Evolutionary conservation across 192 early-diverging fungal genomes (phyloP), one percentile per base, ranked within the genome.

Genomic region (Backusella mclennaniae): DNA sequence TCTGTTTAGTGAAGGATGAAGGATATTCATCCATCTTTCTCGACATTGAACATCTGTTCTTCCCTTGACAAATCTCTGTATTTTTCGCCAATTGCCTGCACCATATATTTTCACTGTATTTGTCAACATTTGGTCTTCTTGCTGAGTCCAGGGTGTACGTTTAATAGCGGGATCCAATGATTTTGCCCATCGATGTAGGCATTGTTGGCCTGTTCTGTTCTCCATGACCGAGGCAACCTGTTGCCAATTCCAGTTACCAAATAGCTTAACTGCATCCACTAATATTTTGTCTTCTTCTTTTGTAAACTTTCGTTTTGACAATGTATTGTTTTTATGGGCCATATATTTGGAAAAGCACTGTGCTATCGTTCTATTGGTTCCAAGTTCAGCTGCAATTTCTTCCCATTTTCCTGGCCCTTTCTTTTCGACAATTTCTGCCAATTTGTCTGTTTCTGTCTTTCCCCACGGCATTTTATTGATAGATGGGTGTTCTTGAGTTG

Each of bases 1-100:
- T 39, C 86, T 83, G 44, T 90, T 87, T 29, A 95, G 74, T 4
- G 70, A 71, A 9, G 91, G 89, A 29, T 85, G 80, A 42, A 94
- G 79, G 8, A 92, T 85, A 77, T 95, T 94, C 78, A 87, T 82
- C 82, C 91, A 95, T 75, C 93, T 84, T 75, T 95, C 93, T 66
- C 93, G 86, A 69, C 93, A 94, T 75, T 95, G 90, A 44, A 92
- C 87, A 76, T 95, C 93, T 0, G 92, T 95, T 68, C 93, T 82
- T 14, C 91, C 91, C 2, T 84, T 88, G 29, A 94, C 87, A 72
- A 92, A 87, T 76, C 90, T 85, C 72, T 89, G 87, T 41, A 95
- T 84, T 66, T 89, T 90, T n/a, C 82, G 82, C 93, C 93, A 95
- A 66, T 90, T 85, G 9, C 88, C 88, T 9, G 78, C 82, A 35